Conservation (phyloP, 106 monocot species). For the Dendrobium chrysotoxum region DNA sequence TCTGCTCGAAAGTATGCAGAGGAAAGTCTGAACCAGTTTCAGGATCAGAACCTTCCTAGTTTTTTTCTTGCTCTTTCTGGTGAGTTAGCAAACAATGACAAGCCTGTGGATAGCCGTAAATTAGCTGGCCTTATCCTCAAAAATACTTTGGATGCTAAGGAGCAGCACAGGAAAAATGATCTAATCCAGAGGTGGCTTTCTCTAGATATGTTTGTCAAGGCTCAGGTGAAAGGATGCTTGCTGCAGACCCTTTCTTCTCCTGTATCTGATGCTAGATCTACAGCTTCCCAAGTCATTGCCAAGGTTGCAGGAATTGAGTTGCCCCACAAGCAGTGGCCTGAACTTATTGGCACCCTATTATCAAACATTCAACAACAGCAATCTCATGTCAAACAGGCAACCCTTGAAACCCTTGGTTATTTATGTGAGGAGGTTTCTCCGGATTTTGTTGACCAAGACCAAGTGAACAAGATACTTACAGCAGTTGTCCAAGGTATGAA, state of each 20-base stretch:
- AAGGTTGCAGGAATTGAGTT: constrained; percentile 92
- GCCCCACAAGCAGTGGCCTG: constrained; percentile 89
- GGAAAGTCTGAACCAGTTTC: constrained; percentile 60
- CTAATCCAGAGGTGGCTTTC: constrained; percentile 76
- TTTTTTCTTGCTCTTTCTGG: constrained; percentile 71
- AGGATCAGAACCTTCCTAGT: constrained; percentile 75
- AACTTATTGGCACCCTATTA: constrained; percentile 64
- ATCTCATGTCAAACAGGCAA: constrained; percentile 81
- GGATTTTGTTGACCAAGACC: constrained; percentile 70
- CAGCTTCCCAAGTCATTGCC: constrained; percentile 91
- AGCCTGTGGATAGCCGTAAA: constrained; percentile 79
- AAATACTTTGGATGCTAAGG: constrained; percentile 82
- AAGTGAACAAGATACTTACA: constrained; percentile 91
- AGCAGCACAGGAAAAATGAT: constrained; percentile 69
- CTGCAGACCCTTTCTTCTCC: constrained; percentile 76
- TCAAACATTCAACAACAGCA: constrained; percentile 65
- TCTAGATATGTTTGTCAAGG: constrained; percentile 56
- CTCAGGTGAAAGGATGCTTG: constrained; percentile 68
- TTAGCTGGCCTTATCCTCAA: constrained; percentile 87
- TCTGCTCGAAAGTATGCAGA: constrained; percentile 45
- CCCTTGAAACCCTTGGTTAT: constrained; percentile 86
- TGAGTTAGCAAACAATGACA: constrained; percentile 79
- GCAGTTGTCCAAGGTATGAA: constrained; percentile 98
- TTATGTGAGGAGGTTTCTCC: constrained; percentile 91
- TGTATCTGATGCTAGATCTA: constrained; percentile 75